Conservation (phyloP, 192 early-diverging fungal genomes). For the Linderina pennispora region DNA sequence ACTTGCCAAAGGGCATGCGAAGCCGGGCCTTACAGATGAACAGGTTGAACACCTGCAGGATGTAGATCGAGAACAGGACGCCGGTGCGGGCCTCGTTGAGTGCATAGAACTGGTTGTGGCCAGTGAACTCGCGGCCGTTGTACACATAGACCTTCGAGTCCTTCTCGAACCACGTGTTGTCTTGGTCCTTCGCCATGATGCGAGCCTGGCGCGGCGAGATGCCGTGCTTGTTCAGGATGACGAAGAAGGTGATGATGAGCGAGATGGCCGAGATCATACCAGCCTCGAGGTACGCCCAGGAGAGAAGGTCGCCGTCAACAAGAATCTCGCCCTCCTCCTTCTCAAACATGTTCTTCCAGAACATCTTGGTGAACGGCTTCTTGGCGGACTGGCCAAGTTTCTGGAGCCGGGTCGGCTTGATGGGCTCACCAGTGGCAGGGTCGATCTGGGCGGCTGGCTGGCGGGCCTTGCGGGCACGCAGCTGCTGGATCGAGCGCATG, state of each 20-base stretch:
- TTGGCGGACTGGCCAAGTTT: constrained; percentile 23
- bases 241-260: constrained; percentile 68
- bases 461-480: constrained; percentile 51
- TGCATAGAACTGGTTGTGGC: constrained; percentile 55
- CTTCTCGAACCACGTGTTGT: constrained; percentile 39
- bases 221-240: constrained; percentile 62
- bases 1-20: constrained; percentile 68
- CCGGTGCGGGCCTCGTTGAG: constrained; percentile 73
- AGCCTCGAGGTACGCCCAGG: constrained; percentile 83
- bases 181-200: constrained; percentile 48
- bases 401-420: constrained; percentile 17
- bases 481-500: constrained; percentile 60
- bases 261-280: constrained; percentile 76
- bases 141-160: constrained; percentile 43
- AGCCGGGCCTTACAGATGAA: constrained; percentile 86
- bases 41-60: constrained; percentile 88
- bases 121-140: constrained; percentile 43
- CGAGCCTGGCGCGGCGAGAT: constrained; percentile 59
- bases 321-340: constrained; percentile 76
- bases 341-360: constrained; percentile 62
- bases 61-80: constrained; percentile 63
- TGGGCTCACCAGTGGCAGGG: constrained; percentile 45
- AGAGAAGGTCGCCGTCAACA: constrained; percentile 74
- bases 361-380: constrained; percentile 49
- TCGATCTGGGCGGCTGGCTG: constrained; percentile 47